Evolutionary conservation across 179 eudicot genomes (phyloP), one percentile per base, ranked within the genome.

Genomic region (Spinacia oleracea): DNA sequence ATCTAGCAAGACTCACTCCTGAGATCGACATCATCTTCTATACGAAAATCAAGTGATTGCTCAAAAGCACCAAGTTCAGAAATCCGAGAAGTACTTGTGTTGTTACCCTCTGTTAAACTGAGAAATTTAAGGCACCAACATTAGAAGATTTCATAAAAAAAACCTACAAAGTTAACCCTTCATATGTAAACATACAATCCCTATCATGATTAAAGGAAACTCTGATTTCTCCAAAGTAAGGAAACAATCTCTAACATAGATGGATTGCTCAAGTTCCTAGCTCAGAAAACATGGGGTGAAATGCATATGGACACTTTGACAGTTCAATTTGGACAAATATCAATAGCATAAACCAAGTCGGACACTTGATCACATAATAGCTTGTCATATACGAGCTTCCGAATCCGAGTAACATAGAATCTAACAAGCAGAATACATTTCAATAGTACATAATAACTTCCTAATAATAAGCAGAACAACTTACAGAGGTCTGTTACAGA

Each of bases 41-140:
- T 76, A 64, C 84, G 88, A 77, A 87, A 90, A 68, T 89, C 93
- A 53, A 89, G 90, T 80, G 92, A 88, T 78, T 93, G 96, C 81
- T 93, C 98, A 70, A 86, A 80, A 20, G 83, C 80, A 50, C 91
- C 89, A 67, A 84, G 83, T 48, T 90, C 89, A 67, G 93, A 73
- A 73, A 78, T 77, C 68, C 85, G 88, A 72, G 91, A 86, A 76
- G 89, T 73, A 77, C 81, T 80, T 10, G 79, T 69, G 64, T 77
- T 72, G 69, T 75, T 86, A 65, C 84, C 88, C 85, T 88, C 92
- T 74, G 88, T 65, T 83, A 88, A 89, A 82, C 95, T 93, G 91
- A 76, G 80, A 87, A 68, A 72, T 70, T 70, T 34, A 71, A 60
- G 51, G 55, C 69, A 83, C 71, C 70, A 79, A 74, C 32, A 53